Evolutionary conservation across 305 asterid species (phyloP), one percentile per base, ranked within the genome.

Genomic region (Ajuga reptans): DNA sequence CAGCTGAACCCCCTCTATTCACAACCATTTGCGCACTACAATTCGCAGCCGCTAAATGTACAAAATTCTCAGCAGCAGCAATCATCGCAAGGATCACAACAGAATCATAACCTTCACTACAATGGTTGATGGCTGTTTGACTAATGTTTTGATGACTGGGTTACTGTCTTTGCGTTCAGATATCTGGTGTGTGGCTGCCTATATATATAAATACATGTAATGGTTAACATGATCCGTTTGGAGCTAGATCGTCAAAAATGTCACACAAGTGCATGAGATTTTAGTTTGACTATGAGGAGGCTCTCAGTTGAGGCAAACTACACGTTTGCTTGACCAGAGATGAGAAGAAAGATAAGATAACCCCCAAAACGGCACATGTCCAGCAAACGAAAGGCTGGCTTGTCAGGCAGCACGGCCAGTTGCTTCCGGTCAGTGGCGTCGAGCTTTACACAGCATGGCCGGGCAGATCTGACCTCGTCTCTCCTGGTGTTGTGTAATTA

Each of bases 1-100:
- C 95, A 92, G 83, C 76, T 82, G 76, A 86, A 90, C 82, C 97
- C 97, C 55, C 85, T 87, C 8, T 89, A 89, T 68, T 84, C 96
- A 55, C 99, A 91, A 79, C 97, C 99, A 14, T 89, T 85, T 64
- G 79, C 83, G 7, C 96, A 86, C 86, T 93, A 91, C 79, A 91
- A 80, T 67, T 37, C 95, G 0, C 97, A 82, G 81, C 94, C 94
- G 24, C 76, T 71, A 55, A 92, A 82, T 64, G 71, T 84, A 78
- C 96, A 86, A 80, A 75, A 81, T 67, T 46, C 92, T 53, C 96
- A 83, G 77, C 97, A 79, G 72, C 96, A 87, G 74, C 82, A 76
- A 46, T 41, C 82, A 7, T 63, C 87, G 42, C 94, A 90, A 81
- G 84, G 82, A 69, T 80, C 88, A 49, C 96, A 87, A 79, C 96